Percentiles rank a stretch among this genome's conserved stretches.
phyloP scores from a whole-genome alignment of 2,329 filamentous ascomycete species.

The Pseudogymnoascus sp. region DNA sequence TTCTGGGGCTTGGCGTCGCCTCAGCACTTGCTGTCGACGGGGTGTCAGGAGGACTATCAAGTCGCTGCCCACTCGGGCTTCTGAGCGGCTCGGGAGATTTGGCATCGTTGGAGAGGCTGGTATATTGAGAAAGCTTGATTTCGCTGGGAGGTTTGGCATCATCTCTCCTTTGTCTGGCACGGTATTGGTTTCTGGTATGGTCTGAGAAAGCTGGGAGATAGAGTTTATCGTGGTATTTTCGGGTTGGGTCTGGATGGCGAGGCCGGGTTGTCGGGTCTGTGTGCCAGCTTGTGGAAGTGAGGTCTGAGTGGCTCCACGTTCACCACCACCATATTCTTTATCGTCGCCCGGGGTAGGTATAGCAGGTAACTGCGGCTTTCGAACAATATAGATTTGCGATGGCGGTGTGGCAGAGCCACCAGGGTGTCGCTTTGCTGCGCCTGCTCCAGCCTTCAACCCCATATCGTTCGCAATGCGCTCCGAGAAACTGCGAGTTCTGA shows the following conservation, averaged over 20 bases:
- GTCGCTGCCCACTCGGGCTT: not conserved
- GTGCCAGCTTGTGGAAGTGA: not conserved
- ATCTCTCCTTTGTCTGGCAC: not conserved
- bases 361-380: not conserved
- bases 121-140: not conserved
- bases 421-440: not conserved
- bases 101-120: not conserved
- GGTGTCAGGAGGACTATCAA: not conserved
- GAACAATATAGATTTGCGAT: not conserved
- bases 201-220: not conserved
- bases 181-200: not conserved
- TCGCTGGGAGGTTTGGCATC: not conserved
- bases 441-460: not conserved
- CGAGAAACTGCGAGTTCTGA: not conserved
- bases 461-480: not conserved
- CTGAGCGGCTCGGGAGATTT: not conserved
- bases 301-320: not conserved
- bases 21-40: not conserved
- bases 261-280: not conserved
- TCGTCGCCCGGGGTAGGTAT: not conserved
- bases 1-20: not conserved
- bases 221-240: not conserved
- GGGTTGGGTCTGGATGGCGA: not conserved
- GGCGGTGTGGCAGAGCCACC: not conserved
- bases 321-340: not conserved